Conservation (phyloP, 2,329 filamentous ascomycete genomes). For the Neoarthrinium moseri region DNA sequence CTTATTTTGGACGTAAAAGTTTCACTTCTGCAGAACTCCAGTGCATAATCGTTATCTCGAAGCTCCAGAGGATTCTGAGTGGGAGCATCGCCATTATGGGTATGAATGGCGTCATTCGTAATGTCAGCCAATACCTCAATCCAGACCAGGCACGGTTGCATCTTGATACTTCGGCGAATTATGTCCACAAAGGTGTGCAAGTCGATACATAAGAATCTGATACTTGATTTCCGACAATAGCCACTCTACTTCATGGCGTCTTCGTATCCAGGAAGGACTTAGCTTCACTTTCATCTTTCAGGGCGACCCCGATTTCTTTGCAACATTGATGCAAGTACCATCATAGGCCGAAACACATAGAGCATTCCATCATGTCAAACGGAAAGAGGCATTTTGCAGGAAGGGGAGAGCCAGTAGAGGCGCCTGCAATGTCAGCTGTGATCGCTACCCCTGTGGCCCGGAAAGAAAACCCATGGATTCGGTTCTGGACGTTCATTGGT, state of each 20-base stretch:
- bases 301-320: too few species aligned
- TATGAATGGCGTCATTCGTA: neutral
- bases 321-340: neutral
- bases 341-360: neutral
- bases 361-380: neutral
- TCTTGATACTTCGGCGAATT: neutral
- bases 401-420: neutral
- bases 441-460: neutral
- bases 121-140: neutral
- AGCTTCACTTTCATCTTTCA: too few species aligned
- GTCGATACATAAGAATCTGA: neutral
- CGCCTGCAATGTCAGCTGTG: neutral
- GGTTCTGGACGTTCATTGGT: slow-evolving; percentile 12
- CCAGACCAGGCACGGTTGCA: neutral
- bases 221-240: neutral
- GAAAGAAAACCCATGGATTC: slow-evolving; percentile 1
- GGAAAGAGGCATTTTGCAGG: neutral
- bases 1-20: too few species aligned
- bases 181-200: too few species aligned
- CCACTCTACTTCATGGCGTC: neutral
- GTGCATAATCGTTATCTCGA: too few species aligned
- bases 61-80: too few species aligned
- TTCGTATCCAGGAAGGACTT: neutral
- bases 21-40: too few species aligned
- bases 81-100: slow-evolving; percentile 3